Evolutionary conservation across 768 basidiomycete species (phyloP).

Genomic region (Trametopsis cervina): DNA sequence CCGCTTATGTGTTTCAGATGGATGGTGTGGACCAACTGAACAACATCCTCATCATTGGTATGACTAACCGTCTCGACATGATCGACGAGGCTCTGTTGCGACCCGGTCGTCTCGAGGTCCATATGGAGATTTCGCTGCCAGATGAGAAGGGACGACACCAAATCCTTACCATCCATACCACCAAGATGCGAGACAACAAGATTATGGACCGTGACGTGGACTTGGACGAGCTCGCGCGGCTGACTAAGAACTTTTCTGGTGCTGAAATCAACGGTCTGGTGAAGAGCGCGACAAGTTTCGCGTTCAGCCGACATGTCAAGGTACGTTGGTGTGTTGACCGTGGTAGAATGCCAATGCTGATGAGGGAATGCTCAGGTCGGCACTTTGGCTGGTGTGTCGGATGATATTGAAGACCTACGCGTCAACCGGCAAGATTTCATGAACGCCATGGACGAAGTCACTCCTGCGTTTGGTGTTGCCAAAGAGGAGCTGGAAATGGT

Average conservation of each 20-base stretch:
- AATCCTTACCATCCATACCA: slow-evolving; percentile 92
- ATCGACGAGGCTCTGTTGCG: slow-evolving; percentile 97
- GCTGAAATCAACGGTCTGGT: slow-evolving; percentile 94
- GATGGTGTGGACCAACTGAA: slow-evolving; percentile 98
- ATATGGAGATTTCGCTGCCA: slow-evolving; percentile 98
- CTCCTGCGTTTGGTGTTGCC: slow-evolving; percentile 94
- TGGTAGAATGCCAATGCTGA: too few relatives aligned
- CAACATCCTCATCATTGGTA: slow-evolving; percentile 98
- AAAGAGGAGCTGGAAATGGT: slow-evolving; percentile 93
- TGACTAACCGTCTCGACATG: slow-evolving; percentile 99
- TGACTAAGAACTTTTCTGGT: slow-evolving; percentile 97
- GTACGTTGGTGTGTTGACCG: slow-evolving; percentile 26
- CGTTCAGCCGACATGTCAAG: slow-evolving; percentile 96
- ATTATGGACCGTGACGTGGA: slow-evolving; percentile 88
- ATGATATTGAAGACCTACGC: slow-evolving; percentile 89
- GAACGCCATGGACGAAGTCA: slow-evolving; percentile 88
- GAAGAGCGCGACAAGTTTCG: slow-evolving; percentile 97
- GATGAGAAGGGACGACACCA: slow-evolving; percentile 90
- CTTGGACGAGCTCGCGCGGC: slow-evolving; percentile 67
- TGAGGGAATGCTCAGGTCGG: slow-evolving; percentile 58
- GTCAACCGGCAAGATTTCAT: slow-evolving; percentile 85
- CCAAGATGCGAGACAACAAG: slow-evolving; percentile 87
- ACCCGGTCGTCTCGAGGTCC: slow-evolving; percentile 97
- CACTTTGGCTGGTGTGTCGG: slow-evolving; percentile 92
- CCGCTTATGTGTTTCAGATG: slow-evolving; percentile 60